Evolutionary conservation across 2,329 filamentous ascomycete species (phyloP), one percentile per base, ranked within the genome.

Genomic region (Trichophaea hybrida): DNA sequence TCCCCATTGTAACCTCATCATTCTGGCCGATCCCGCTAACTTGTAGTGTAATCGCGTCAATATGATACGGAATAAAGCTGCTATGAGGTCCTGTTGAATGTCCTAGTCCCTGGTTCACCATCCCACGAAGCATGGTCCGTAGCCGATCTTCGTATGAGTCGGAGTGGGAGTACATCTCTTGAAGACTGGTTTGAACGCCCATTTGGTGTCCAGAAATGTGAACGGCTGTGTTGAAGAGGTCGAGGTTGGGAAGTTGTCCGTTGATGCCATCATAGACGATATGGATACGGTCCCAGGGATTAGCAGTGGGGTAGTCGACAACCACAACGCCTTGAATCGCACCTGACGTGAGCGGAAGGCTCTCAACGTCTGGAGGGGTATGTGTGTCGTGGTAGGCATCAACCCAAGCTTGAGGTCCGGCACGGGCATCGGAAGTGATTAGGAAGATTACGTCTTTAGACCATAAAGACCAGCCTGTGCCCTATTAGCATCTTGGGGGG

Each of bases 371-470:
- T 4, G 78, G 74, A 0, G 84, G 78, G 65, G 85, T 78, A 69
- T 96, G 89, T 17, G 86, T 84, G 71, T 95, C 88, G 72, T 98
- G 93, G 72, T 98, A 98, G 1, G 93, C 93, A 70, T 96, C 90
- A 6, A 96, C 88, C 93, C 93, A 98, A 31, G 93, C 93, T 71
- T 97, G 90, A 0, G 89, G 88, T 0, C 91, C 93, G 8, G 87
- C 85, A 61, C 84, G 85, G 71, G 88, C 94, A 73, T 98, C 93
- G 0, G 87, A 84, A 0, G 93, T 84, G 51, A 98, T 79, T 5
- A 98, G 74, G 67, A 98, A 82, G 60, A 98, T 91, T 66, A 98
- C 95, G 71, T 98, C 93, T 73, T 98, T 98, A 61, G 90, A 96
- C 93, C 93, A 98, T 33, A 98, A 78, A 57, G 89, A 96, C 93